Evolutionary conservation across 768 basidiomycete species (phyloP), one percentile per base, ranked within the genome.

Genomic region (Termitomyces sp.): DNA sequence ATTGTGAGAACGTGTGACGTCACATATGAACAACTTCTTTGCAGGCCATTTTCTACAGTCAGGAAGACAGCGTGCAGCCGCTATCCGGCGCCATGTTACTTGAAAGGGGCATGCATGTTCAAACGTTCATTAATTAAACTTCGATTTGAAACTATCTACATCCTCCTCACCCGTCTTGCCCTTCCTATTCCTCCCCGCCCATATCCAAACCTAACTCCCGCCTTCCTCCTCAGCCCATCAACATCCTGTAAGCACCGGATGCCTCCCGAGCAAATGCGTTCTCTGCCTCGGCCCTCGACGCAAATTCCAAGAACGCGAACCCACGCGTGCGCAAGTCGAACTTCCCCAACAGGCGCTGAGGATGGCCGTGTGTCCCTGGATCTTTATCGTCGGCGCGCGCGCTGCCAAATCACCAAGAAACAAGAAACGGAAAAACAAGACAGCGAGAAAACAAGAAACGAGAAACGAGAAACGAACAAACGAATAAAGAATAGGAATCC

Each of bases 251-350:
- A 99, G 76, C 4, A 98, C 94, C 47, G 98, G 75, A 80, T 99
- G 97, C 40, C 97, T 77, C 9, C 97, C 96, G 23, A 99, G 85
- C 66, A 98, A 86, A 79, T 98, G 97, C 0, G 95, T 88, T 88
- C 70, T 93, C 89, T 2, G 96, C 96, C 67, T 99, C 96, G 52
- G 86, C 85, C 18, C 91, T 82, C 2, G 93, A 88, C 20, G 90
- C 82, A 70, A 98, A 98, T 63, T 99, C 95, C 66, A 98, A 79
- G 76, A 98, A 99, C 1, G 95, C 97, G 71, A 98, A 99, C 4
- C 97, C 97, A 36, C 97, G 86, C 2, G 91, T 87, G 48, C 89
- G 83, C 16, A 88, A 82, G 67, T 95, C 89, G 75, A 96, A 91
- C 70, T 94, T 94, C 71, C 88, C 89, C 16, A 96, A 97, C 2